Base-by-base conservation (phyloP, 2,329 filamentous ascomycete genomes). In the Shiraia sp. region DNA sequence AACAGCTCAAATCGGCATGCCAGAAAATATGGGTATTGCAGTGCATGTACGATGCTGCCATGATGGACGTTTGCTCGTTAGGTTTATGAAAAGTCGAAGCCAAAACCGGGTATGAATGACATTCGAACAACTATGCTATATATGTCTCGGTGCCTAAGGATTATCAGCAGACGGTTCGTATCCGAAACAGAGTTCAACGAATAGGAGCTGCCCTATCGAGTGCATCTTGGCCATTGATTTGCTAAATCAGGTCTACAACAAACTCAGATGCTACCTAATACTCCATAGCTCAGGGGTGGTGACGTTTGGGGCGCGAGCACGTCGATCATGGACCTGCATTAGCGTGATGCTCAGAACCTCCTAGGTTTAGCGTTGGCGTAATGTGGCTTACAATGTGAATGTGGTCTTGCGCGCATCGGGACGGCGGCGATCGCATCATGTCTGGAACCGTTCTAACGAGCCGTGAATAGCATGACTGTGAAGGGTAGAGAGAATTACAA, bases 1-100 rank as follows among this genome's bases (percentile, higher is more conserved):
- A 40, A 12, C 32, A 15, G 1, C 36, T 47, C 22, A 47, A 28
- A 14, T 40, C 36, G 12, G 36, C 36, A 17, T 43, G 45, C 40
- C 40, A 43, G 25, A 43, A 43, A 12, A 47, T 32, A 26, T 47
- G 45, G 13, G 37, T 43, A 13, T 40, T 40, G 32, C 45, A 42
- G 24, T 41, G 40, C 23, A 43, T 37, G 17, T 46, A 42, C 28
- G 38, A 32, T 22, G 39, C 32, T 10, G 39, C 29, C 35, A 47
- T 47, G 23, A 9, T 38, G 33, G 10, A 13, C 14, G 19, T 8
- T 22, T 22, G 19, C 19, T 22, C 19, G 19, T 22, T 22, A 22
- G 19, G 19, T 22, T 22, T 22, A 22, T 22, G 19, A 22, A 8
- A 22, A 22, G 19, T 22, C 19, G 19, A 22, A 8, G 19, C 19